Base-by-base conservation (phyloP, 2,329 filamentous ascomycete species). In the Scolecobasidium constrictum region DNA sequence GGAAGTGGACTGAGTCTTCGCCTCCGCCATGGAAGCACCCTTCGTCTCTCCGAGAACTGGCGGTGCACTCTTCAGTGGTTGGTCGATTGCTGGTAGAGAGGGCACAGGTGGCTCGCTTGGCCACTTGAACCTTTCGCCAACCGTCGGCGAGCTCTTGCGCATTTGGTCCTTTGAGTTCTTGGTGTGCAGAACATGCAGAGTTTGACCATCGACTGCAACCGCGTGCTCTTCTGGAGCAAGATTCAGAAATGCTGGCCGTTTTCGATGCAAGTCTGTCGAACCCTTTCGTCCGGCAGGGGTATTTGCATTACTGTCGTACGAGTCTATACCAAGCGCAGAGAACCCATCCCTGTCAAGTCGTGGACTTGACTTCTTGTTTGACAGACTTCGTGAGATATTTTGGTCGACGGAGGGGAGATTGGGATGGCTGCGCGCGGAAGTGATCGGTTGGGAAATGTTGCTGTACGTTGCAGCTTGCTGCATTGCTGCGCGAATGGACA, bases 401-500 rank as follows among this genome's bases (percentile, higher is more conserved):
- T n/a, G 6, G 38, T 35, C 3, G 36, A 40, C 4, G 23, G 19
- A n/a, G 9, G 26, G 9, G 26, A 31, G 9, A 9, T 7, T 7
- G 26, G 9, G 26, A n/a, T 31, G 19, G 22, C 28, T 16, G 43
- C 43, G 26, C 5, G 12, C 34, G 5, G 38, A 17, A 11, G 16
- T 40, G 9, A 26, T 20, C 16, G 11, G 22, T 12, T 17, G 26
- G 16, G 43, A 16, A 15, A 45, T 6, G 20, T 28, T 45, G 20
- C 22, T 45, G 15, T 45, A 45, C 2, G 43, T 45, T 6, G 22
- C 19, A 13, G 43, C 36, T n/a, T 45, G 43, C 12, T 35, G 37
- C 43, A 45, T 41, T 9, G 43, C 43, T 19, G 36, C 26, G 20
- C 43, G 43, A 22, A 45, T 45, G 2, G 43, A 45, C 28, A 45